Conservation (phyloP, 2,329 filamentous ascomycete genomes). For the Diplodia corticola region DNA sequence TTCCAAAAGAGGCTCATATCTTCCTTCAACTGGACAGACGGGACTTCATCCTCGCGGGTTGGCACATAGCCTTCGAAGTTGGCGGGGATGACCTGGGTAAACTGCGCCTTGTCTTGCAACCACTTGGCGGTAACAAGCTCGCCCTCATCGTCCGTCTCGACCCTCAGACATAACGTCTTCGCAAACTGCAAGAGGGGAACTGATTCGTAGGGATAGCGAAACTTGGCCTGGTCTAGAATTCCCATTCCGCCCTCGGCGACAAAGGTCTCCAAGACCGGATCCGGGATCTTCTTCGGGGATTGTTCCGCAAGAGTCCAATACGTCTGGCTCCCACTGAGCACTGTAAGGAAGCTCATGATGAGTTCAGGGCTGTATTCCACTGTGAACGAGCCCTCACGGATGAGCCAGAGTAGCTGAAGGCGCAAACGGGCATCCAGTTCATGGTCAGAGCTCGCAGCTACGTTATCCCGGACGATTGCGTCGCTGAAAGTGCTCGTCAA, state of each 20-base stretch:
- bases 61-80: conserved; percentile 74
- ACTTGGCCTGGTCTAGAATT: conserved; percentile 67
- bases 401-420: conserved; percentile 62
- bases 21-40: conserved; percentile 66
- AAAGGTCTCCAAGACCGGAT: conserved; percentile 52
- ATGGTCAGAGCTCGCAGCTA: not conserved
- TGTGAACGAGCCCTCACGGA: conserved; percentile 66
- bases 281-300: conserved; percentile 27
- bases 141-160: conserved; percentile 49
- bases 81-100: conserved; percentile 75
- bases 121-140: conserved; percentile 57
- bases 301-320: conserved; percentile 38
- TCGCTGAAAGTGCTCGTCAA: conserved; percentile 6
- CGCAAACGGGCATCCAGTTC: conserved; percentile 16
- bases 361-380: conserved; percentile 74
- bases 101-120: conserved; percentile 67
- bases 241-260: conserved; percentile 54
- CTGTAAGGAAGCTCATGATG: conserved; percentile 63
- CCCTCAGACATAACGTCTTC: conserved; percentile 59
- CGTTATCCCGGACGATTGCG: not conserved
- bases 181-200: conserved; percentile 74
- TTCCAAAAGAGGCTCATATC: conserved; percentile 64
- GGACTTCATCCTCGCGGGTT: conserved; percentile 81
- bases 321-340: conserved; percentile 56
- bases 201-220: conserved; percentile 84